phyloP scores from a whole-genome alignment of 1,139 yeast genomes.

The Cylindricascospora bacillispora region DNA sequence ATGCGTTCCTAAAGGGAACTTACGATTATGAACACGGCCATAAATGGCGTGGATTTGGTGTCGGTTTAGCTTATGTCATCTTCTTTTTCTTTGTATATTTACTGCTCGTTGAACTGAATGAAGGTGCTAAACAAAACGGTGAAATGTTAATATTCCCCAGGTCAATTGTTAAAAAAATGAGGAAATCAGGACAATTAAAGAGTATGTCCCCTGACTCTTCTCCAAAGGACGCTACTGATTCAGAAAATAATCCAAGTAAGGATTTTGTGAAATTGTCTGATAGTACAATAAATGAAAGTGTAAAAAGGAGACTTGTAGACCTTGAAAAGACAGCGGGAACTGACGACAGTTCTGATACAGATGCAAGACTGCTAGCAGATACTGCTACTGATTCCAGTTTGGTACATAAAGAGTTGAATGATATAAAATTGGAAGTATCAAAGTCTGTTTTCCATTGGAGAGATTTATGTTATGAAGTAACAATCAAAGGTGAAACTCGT shows the following conservation, averaged over 20 bases:
- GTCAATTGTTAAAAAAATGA: constrained; percentile 29
- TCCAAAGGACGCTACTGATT: constrained; percentile 5
- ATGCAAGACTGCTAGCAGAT: neutral
- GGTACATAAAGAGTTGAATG: neutral
- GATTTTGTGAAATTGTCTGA: constrained; percentile 3
- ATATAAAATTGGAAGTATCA: constrained; percentile 14
- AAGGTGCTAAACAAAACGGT: constrained; percentile 73
- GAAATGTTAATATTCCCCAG: constrained; percentile 61
- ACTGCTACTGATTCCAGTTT: constrained; percentile 2
- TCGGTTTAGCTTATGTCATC: constrained; percentile 30
- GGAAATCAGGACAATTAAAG: constrained; percentile 18
- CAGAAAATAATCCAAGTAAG: constrained; percentile 8
- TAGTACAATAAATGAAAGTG: constrained; percentile 7
- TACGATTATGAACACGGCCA: constrained; percentile 48
- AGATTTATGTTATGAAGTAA: constrained; percentile 61
- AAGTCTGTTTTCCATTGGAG: constrained; percentile 65
- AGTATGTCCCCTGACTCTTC: constrained; percentile 1
- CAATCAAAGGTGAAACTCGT: constrained; percentile 52
- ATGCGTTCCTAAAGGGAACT: constrained; percentile 38
- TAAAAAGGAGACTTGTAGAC: neutral
- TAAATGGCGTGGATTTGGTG: constrained; percentile 80
- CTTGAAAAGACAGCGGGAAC: neutral
- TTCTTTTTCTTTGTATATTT: constrained; percentile 30
- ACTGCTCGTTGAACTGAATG: constrained; percentile 47
- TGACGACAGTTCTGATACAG: constrained; percentile 1